These are phyloP conservation scores for Stevia rebaudiana DNA, from an alignment of 140 eudicot species.

Conservation along the genomic window DNA sequence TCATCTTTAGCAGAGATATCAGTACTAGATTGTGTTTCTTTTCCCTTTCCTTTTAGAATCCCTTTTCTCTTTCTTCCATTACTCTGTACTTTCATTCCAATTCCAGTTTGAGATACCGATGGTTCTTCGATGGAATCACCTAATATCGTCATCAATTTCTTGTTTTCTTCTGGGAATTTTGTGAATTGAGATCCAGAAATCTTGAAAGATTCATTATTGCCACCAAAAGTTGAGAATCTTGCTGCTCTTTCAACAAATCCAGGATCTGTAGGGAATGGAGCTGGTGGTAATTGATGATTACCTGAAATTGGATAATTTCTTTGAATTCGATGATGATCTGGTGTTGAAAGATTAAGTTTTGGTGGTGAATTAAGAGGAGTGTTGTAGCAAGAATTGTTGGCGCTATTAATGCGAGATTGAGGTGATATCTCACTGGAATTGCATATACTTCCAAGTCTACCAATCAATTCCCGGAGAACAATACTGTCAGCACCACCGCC, in stretches of 20 bases:
- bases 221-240: constrained; percentile 53
- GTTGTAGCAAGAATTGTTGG: constrained; percentile 61
- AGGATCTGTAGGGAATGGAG: constrained; percentile 46
- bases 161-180: constrained; percentile 28
- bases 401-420: constrained; percentile 34
- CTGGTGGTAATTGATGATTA: constrained; percentile 27
- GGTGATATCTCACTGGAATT: constrained; percentile 57
- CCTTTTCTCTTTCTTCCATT: constrained; percentile 63
- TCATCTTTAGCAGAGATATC: constrained; percentile 34
- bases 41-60: constrained; percentile 44
- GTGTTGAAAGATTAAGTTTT: constrained; percentile 46
- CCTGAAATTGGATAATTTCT: constrained; percentile 33
- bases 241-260: constrained; percentile 89
- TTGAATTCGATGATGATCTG: constrained; percentile 34
- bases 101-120: constrained; percentile 59
- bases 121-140: constrained; percentile 67
- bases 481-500: constrained; percentile 47
- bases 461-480: constrained; percentile 64
- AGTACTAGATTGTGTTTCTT: constrained; percentile 29
- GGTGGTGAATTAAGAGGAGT: constrained; percentile 93
- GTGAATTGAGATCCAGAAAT: no score
- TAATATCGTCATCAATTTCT: constrained; percentile 33
- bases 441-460: constrained; percentile 70
- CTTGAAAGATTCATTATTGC: constrained; percentile 35
- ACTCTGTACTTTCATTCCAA: constrained; percentile 30